Evolutionary conservation across 2,329 filamentous ascomycete genomes (phyloP), one percentile per base, ranked within the genome.

Genomic region (Periconia sp.): DNA sequence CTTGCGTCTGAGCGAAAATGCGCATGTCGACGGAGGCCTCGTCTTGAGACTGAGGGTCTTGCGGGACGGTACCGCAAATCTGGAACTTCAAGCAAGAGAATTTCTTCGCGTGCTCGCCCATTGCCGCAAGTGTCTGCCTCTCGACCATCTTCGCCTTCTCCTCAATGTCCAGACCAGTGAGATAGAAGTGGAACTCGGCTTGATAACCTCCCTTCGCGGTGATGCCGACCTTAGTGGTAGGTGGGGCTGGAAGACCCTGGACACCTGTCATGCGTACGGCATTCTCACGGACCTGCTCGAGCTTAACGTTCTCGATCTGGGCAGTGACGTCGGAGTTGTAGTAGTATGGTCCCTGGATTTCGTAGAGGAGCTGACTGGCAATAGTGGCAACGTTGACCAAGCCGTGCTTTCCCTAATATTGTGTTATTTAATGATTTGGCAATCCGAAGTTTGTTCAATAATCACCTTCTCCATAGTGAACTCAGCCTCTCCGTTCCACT

Each of bases 81-180:
- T 79, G 76, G 38, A 72, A 72, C 8, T 61, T 56, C 5, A 73
- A 57, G 30, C 57, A 58, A 6, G 56, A 61, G 52, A 73, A 72
- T 13, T 67, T 63, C 42, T 68, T 54, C 24, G 61, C 57, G 48
- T 63, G 63, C 23, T 72, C 68, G 16, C 63, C 61, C 38, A 74
- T 65, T 1, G 63, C 60, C 4, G 63, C 46, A 1, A 62, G 57
- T 8, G 56, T 62, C 38, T 63, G 60, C 12, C 44, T 39, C 29
- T 75, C 72, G 43, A 74, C 65, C 66, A 76, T 70, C 10, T 65
- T 55, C 3, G 70, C 72, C 46, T 78, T 78, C 23, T 72, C 70
- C 10, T 59, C 56, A 5, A 75, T 68, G 38, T 77, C 74, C 3
- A 77, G 63, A 0, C 75, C 75, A 15, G 66, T 68, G 17, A 75